Conservation (phyloP, 2,329 filamentous ascomycete species). For the Talaromyces albobiverticillius region DNA sequence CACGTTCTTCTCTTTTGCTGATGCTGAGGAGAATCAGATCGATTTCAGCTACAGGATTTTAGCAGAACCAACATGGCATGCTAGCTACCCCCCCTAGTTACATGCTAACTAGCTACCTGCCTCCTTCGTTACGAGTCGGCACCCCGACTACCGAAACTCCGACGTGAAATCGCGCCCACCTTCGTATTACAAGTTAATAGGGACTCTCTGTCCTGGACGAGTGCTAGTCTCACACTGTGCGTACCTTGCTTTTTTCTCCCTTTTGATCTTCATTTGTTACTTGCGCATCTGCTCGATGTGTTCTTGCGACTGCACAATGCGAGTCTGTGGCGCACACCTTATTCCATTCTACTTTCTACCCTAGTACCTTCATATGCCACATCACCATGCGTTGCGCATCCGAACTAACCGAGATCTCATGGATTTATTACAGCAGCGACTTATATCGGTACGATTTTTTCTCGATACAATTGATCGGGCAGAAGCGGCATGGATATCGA, state of each 20-base stretch:
- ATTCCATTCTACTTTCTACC: neutral
- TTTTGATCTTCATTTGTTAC: neutral
- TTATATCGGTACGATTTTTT: neutral
- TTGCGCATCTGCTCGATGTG: neutral
- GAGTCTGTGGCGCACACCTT: neutral
- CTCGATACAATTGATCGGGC: neutral
- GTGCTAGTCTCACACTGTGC: neutral
- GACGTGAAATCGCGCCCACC: neutral
- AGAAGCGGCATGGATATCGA: slow-evolving; percentile 30
- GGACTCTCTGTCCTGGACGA: no score
- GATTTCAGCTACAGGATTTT: no score
- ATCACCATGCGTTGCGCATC: neutral
- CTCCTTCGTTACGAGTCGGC: no score
- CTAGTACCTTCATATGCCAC: neutral
- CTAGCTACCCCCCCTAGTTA: neutral
- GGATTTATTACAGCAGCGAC: slow-evolving; percentile 1
- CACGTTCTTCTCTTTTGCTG: no score
- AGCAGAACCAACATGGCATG: no score
- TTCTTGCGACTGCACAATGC: neutral
- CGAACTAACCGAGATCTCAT: slow-evolving; percentile 5
- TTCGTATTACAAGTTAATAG: no score
- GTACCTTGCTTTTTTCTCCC: neutral
- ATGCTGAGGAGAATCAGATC: no score
- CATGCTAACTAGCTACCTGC: neutral
- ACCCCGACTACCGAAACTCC: neutral